These are phyloP conservation scores for Mytilinidion resinicola DNA, from an alignment of 495 filamentous ascomycete species.

Conservation along the genomic window DNA sequence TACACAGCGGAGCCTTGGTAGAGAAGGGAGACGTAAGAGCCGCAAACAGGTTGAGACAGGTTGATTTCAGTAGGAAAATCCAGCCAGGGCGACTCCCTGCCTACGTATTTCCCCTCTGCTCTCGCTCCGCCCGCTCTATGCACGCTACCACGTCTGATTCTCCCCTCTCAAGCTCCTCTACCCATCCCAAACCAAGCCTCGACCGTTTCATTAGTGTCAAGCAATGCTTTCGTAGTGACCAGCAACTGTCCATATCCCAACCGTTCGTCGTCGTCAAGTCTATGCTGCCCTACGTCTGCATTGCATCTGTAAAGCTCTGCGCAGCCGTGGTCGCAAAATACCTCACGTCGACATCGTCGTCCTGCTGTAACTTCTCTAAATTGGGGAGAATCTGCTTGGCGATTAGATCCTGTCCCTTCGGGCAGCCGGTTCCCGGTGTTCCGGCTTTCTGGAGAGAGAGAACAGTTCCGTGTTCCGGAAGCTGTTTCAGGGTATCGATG, in stretches of 20 bases:
- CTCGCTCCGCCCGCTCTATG: slow-evolving; percentile 3
- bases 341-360: slow-evolving; percentile 95
- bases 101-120: background rate
- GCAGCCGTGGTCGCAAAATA: slow-evolving; percentile 81
- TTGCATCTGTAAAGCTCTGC: slow-evolving; percentile 29
- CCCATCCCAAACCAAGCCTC: slow-evolving; percentile 4
- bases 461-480: slow-evolving; percentile 83
- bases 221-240: slow-evolving; percentile 24
- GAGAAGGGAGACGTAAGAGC: background rate
- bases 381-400: slow-evolving; percentile 81
- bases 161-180: slow-evolving; percentile 5
- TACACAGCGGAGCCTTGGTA: background rate
- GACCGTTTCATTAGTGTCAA: slow-evolving; percentile 18
- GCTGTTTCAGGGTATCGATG: slow-evolving; percentile 79
- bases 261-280: background rate
- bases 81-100: slow-evolving; percentile 1
- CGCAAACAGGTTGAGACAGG: slow-evolving; percentile 6
- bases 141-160: slow-evolving; percentile 4
- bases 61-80: background rate
- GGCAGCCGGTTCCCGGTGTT: slow-evolving; percentile 52
- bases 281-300: slow-evolving; percentile 23
- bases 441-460: slow-evolving; percentile 72
- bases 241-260: slow-evolving; percentile 5
- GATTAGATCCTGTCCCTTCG: slow-evolving; percentile 73
- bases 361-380: slow-evolving; percentile 88